Evolutionary conservation across 345 rosid genomes (phyloP).

Genomic region (Viola odorata): DNA sequence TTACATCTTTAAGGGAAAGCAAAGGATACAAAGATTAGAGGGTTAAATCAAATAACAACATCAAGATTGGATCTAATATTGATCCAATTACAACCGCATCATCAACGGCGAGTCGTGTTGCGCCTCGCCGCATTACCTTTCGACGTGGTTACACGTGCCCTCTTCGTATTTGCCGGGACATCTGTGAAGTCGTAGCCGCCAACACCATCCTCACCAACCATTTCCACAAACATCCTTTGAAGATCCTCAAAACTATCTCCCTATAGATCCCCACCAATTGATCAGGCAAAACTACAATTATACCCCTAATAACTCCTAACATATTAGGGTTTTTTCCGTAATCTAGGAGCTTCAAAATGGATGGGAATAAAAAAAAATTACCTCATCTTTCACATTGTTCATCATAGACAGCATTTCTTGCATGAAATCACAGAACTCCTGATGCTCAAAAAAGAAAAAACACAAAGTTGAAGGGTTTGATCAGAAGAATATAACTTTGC

Average conservation of each 20-base stretch:
- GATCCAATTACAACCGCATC: constrained; percentile 1
- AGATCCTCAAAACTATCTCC: constrained; percentile 84
- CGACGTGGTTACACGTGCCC: constrained; percentile 36
- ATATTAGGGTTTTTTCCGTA: too few species aligned
- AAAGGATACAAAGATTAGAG: neutral
- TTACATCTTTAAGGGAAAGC: neutral
- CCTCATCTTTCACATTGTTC: constrained; percentile 82
- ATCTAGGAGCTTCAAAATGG: neutral
- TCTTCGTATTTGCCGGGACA: constrained; percentile 32
- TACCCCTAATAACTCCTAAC: neutral
- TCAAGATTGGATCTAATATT: neutral
- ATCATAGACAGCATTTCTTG: constrained; percentile 92
- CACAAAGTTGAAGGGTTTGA: neutral
- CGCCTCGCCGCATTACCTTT: constrained; percentile 40
- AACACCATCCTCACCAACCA: constrained; percentile 53
- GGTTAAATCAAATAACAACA: too few species aligned
- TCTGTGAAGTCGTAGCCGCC: constrained; percentile 24
- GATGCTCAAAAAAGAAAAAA: constrained; percentile 13
- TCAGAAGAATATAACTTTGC: neutral
- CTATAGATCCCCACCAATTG: constrained; percentile 16
- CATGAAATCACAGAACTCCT: constrained; percentile 85
- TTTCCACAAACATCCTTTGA: constrained; percentile 78
- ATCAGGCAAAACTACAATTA: neutral
- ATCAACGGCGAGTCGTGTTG: constrained; percentile 26
- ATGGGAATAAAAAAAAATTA: constrained; percentile 2